A percentile compares a stretch with the other conserved stretches of the same genome.
Conservation (phyloP, 2,329 filamentous ascomycete species). For the Arachnomyces sp. region DNA sequence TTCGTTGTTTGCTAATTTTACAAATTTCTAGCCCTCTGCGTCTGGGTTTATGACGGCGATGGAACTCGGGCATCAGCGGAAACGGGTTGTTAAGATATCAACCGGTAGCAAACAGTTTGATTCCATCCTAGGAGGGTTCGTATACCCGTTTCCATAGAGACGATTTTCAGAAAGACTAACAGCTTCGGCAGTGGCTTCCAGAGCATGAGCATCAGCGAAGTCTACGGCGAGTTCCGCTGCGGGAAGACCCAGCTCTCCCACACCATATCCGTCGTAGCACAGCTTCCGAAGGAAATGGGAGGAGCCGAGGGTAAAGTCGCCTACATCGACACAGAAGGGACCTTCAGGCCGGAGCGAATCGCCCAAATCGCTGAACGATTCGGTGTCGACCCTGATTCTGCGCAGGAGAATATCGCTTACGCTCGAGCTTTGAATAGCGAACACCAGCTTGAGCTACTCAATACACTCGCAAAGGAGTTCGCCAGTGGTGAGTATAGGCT, state of each 20-base stretch:
- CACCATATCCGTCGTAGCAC: slow-evolving; percentile 60
- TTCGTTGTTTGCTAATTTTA: slow-evolving; percentile 1
- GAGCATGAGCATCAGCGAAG: slow-evolving; percentile 60
- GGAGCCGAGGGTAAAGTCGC: slow-evolving; percentile 63
- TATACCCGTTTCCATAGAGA: background rate
- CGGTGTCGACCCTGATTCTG: slow-evolving; percentile 50
- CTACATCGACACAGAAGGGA: slow-evolving; percentile 61
- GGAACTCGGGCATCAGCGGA: slow-evolving; percentile 56
- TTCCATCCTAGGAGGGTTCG: slow-evolving; percentile 54
- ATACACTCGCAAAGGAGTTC: slow-evolving; percentile 55
- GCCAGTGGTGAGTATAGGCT: slow-evolving; percentile 57
- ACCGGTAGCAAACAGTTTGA: slow-evolving; percentile 65
- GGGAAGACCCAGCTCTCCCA: slow-evolving; percentile 64
- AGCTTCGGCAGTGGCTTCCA: slow-evolving; percentile 51
- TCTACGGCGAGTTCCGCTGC: slow-evolving; percentile 43
- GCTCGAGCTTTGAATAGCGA: slow-evolving; percentile 60
- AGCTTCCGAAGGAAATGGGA: slow-evolving; percentile 50
- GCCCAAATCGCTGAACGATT: slow-evolving; percentile 60
- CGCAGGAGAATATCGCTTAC: slow-evolving; percentile 61
- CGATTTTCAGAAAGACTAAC: background rate
- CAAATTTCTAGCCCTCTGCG: slow-evolving; percentile 43
- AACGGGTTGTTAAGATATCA: slow-evolving; percentile 57
- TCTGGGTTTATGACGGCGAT: slow-evolving; percentile 59
- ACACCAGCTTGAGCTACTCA: slow-evolving; percentile 57
- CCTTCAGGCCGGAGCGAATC: slow-evolving; percentile 61